Percentiles rank a stretch among this genome's conserved stretches.
phyloP scores from a whole-genome alignment of 192 early-diverging fungal species.

The Backusella psychrophila region DNA sequence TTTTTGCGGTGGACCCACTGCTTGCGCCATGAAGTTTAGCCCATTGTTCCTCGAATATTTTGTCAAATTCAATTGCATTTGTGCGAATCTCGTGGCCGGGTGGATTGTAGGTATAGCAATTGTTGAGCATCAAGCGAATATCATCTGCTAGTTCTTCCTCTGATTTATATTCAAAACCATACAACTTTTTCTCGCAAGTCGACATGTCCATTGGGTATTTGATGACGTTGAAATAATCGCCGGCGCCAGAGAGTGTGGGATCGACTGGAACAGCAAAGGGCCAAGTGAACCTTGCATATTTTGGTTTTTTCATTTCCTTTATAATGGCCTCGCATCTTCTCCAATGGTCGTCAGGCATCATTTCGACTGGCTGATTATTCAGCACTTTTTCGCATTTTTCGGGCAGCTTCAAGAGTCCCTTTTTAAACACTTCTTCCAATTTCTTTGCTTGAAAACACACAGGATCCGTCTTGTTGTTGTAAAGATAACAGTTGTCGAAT shows the following conservation, averaged over 20 bases:
- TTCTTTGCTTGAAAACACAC: constrained; percentile 63
- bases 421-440: constrained; percentile 65
- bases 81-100: constrained; percentile 55
- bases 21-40: constrained; percentile 19
- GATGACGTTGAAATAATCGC: constrained; percentile 76
- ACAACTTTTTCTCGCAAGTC: constrained; percentile 65
- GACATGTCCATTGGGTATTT: constrained; percentile 80
- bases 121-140: constrained; percentile 65
- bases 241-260: constrained; percentile 71
- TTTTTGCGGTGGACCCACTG: not conserved
- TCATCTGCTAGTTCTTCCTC: constrained; percentile 64
- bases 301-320: constrained; percentile 30
- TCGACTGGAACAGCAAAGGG: constrained; percentile 86
- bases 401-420: constrained; percentile 63
- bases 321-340: constrained; percentile 24
- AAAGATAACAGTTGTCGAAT: constrained; percentile 76
- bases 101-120: constrained; percentile 79
- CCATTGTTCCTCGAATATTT: constrained; percentile 71
- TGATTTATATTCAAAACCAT: constrained; percentile 57
- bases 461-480: constrained; percentile 72
- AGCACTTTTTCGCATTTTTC: not conserved
- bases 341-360: constrained; percentile 25
- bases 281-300: constrained; percentile 19
- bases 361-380: not conserved
- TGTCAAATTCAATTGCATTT: constrained; percentile 62